phyloP scores from a whole-genome alignment of 2,329 filamentous ascomycete genomes.

The Diaporthe capsici region DNA sequence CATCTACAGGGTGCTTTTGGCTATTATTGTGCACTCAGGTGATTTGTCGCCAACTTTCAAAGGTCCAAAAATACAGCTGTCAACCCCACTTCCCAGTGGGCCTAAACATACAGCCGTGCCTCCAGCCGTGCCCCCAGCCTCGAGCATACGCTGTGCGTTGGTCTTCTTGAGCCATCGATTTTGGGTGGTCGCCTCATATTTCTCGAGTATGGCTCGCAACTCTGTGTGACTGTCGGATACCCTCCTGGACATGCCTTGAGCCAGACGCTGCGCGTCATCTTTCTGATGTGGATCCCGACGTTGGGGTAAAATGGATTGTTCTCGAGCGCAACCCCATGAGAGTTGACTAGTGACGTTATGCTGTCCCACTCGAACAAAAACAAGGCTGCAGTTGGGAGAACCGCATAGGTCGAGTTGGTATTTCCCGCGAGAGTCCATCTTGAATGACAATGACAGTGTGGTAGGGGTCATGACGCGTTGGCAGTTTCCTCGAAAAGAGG shows the following conservation, averaged over 20 bases:
- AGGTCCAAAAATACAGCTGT: neutral
- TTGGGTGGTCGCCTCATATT: conserved; percentile 65
- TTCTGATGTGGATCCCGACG: neutral
- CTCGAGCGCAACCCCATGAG: neutral
- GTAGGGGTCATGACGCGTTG: neutral
- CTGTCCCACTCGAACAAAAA: neutral
- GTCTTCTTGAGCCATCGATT: conserved; percentile 70
- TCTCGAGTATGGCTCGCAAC: conserved; percentile 50
- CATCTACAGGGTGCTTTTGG: neutral
- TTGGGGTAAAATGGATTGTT: neutral
- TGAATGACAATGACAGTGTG: neutral
- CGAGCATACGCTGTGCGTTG: conserved; percentile 54
- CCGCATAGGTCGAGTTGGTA: neutral
- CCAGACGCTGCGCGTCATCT: neutral
- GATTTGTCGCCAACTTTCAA: neutral
- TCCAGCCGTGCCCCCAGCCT: neutral
- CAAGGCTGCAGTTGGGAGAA: neutral
- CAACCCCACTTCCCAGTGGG: neutral
- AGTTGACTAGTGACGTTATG: neutral
- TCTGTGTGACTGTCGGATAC: neutral
- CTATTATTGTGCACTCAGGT: neutral
- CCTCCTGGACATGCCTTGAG: neutral
- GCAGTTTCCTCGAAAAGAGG: neutral
- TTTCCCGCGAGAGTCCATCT: neutral
- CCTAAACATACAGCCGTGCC: neutral